phyloP scores from a whole-genome alignment of 495 filamentous ascomycete species.

The Clohesyomyces aquaticus region DNA sequence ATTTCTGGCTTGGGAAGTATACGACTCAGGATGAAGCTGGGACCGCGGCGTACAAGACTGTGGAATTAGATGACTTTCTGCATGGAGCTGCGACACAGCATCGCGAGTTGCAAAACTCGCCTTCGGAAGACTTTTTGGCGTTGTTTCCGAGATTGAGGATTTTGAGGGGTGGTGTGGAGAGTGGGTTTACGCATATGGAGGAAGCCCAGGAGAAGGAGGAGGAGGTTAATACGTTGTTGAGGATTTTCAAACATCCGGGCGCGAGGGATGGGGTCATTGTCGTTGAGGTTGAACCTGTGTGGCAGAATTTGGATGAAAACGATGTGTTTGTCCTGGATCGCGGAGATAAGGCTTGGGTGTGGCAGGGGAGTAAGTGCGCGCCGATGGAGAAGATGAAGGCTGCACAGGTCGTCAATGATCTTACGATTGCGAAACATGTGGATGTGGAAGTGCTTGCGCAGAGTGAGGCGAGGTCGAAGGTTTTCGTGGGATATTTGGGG shows the following conservation, averaged over 20 bases:
- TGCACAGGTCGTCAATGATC: conserved; percentile 64
- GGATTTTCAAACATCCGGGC: conserved; percentile 58
- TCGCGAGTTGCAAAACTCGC: conserved; percentile 59
- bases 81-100: conserved; percentile 62
- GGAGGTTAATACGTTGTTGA: conserved; percentile 55
- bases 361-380: conserved; percentile 65
- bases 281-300: conserved; percentile 65
- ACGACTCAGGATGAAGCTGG: conserved; percentile 67
- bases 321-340: conserved; percentile 66
- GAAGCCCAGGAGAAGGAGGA: conserved; percentile 45
- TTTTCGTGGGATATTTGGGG: conserved; percentile 60
- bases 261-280: conserved; percentile 57
- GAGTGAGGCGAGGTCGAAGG: conserved; percentile 56
- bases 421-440: conserved; percentile 63
- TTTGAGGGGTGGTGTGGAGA: conserved; percentile 60
- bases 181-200: conserved; percentile 62
- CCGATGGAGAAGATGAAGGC: conserved; percentile 69
- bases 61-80: conserved; percentile 67
- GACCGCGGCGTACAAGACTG: conserved; percentile 67
- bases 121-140: conserved; percentile 59
- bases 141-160: conserved; percentile 62
- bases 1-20: conserved; percentile 64
- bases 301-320: conserved; percentile 62
- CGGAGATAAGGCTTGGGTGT: conserved; percentile 65
- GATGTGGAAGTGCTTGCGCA: conserved; percentile 66